Evolutionary conservation across 2,329 filamentous ascomycete genomes (phyloP), one percentile per base, ranked within the genome.

Genomic region (Xylaria sp.): DNA sequence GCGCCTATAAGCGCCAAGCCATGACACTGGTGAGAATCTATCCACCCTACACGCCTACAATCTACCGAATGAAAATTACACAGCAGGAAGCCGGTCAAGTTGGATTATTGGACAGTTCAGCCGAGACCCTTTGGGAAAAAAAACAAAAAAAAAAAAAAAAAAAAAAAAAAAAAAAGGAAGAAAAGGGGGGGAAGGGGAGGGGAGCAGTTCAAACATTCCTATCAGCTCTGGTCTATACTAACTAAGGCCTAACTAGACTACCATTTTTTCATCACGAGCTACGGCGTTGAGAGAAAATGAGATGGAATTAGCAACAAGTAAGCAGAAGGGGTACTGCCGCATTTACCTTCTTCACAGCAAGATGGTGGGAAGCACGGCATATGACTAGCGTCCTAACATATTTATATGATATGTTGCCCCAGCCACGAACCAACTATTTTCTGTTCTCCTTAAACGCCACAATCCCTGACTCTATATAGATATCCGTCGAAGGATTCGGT

Each of bases 371-470:
- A 21, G 51, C 50, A 21, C 11, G 14, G 39, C n/a, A 55, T 48
- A 47, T 59, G 36, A 36, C 42, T 32, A 42, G 34, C 30, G 51
- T 42, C 19, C 32, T 45, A 27, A 51, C 30, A n/a, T 32, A 45
- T 11, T 45, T 54, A 59, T 51, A 62, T 32, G 6, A 47, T 45
- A 12, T 17, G 27, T 36, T 32, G 17, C 19, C 32, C 34, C 12
- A 57, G 60, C 58, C 50, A 56, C 57, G 11, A 14, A 19, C 32
- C 30, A 34, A 36, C 50, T 42, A 34, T 42, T 30, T 32, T 45
- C 39, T n/a, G 21, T n/a, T 42, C 4, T 12, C 45, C 54, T 6
- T 12, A 11, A 34, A 57, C 34, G 53, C 64, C 59, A 19, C 39
- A 62, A 57, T 62, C 24, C 51, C 42, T 2, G 12, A 19, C 12